phyloP scores from a whole-genome alignment of 108 stramenopile species.

The Skeletonema grethae region DNA sequence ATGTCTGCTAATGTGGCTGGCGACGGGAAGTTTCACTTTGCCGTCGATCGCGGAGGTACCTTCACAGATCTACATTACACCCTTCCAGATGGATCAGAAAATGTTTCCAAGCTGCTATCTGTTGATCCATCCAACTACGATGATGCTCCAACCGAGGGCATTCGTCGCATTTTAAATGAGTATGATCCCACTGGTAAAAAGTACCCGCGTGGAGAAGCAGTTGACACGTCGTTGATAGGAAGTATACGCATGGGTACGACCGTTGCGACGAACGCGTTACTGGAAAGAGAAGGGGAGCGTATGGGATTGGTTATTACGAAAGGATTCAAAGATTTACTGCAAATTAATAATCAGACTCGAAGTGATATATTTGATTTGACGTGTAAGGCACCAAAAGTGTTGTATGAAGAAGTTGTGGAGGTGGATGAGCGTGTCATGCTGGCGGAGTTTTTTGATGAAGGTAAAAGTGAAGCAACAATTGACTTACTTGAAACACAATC shows the following conservation, averaged over 20 bases:
- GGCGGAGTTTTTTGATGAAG: constrained; percentile 58
- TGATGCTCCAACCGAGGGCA: constrained; percentile 98
- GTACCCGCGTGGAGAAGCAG: constrained; percentile 67
- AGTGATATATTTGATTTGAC: constrained; percentile 90
- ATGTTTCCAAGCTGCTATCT: constrained; percentile 88
- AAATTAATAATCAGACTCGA: constrained; percentile 95
- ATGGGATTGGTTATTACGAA: constrained; percentile 90
- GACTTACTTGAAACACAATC: constrained; percentile 12
- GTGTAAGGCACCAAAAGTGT: constrained; percentile 70
- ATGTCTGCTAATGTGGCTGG: constrained; percentile 15
- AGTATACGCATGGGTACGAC: constrained; percentile 97
- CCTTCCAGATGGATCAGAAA: constrained; percentile 65
- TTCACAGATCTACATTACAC: constrained; percentile 93
- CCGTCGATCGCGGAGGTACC: constrained; percentile 97
- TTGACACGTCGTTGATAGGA: constrained; percentile 81
- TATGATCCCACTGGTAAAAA: constrained; percentile 58
- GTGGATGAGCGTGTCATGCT: constrained; percentile 94
- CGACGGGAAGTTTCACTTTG: constrained; percentile 87
- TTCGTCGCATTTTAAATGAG: constrained; percentile 89
- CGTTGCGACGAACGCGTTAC: constrained; percentile 96
- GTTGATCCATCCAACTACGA: constrained; percentile 94
- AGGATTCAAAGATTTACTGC: constrained; percentile 91
- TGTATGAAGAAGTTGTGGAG: constrained; percentile 94
- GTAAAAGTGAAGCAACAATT: constrained; percentile 27
- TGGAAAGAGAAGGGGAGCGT: constrained; percentile 93